Evolutionary conservation across 1,284 basidiomycete genomes (phyloP).

Genomic region (Ceratobasidium sp.): DNA sequence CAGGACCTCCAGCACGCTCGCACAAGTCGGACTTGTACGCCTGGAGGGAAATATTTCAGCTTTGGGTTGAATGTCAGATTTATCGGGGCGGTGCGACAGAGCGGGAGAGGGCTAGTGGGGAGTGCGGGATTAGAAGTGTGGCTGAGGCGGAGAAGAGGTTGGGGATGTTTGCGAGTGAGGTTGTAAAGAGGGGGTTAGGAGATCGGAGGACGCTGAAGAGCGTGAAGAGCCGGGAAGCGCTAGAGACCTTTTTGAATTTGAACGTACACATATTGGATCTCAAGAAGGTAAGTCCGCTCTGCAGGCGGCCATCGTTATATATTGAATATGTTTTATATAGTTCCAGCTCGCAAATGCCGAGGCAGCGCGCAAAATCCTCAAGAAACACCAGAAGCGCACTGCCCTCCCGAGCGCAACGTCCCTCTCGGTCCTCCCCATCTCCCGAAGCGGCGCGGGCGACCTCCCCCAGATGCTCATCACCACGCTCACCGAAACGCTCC

Average conservation of each 20-base stretch:
- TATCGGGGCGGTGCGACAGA: slow-evolving; percentile 83
- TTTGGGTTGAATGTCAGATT: slow-evolving; percentile 89
- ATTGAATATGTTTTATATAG: slow-evolving; percentile 53
- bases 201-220: slow-evolving; percentile 70
- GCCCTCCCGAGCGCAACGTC: slow-evolving; percentile 60
- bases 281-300: slow-evolving; percentile 70
- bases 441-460: slow-evolving; percentile 58
- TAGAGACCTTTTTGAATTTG: slow-evolving; percentile 83
- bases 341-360: slow-evolving; percentile 89
- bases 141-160: slow-evolving; percentile 81
- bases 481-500: slow-evolving; percentile 83
- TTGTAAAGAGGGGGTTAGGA: slow-evolving; percentile 70
- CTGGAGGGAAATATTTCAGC: slow-evolving; percentile 91
- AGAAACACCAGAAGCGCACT: slow-evolving; percentile 94
- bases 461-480: slow-evolving; percentile 86
- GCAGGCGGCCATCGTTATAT: slow-evolving; percentile 44
- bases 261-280: slow-evolving; percentile 86
- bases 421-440: slow-evolving; percentile 34
- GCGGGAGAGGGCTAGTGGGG: slow-evolving; percentile 65
- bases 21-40: slow-evolving; percentile 81
- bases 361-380: slow-evolving; percentile 89
- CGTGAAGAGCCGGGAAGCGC: slow-evolving; percentile 70
- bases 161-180: slow-evolving; percentile 73
- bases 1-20: slow-evolving; percentile 65
- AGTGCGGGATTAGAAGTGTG: slow-evolving; percentile 55